A percentile compares a stretch with the other conserved stretches of the same genome.
phyloP scores from a whole-genome alignment of 805 yeast genomes.

The Nakazawaea ambrosiae region DNA sequence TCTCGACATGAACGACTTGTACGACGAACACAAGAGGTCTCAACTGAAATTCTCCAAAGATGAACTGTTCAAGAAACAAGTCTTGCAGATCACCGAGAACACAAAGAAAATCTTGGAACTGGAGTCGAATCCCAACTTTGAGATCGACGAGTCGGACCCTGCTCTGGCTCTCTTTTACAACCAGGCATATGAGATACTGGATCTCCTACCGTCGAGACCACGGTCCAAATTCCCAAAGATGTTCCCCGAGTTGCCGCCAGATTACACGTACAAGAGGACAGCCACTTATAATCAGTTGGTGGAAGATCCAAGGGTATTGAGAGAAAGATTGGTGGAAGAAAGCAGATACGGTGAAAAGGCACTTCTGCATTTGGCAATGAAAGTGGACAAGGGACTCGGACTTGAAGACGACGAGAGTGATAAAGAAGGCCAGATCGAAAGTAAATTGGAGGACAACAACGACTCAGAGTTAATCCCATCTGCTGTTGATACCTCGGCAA shows the following conservation, averaged over 20 bases:
- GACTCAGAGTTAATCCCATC: not conserved
- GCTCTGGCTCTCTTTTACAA: constrained; percentile 48
- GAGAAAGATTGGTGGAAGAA: constrained; percentile 72
- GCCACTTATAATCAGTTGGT: constrained; percentile 57
- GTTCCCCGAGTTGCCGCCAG: constrained; percentile 90
- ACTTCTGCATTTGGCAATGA: constrained; percentile 44
- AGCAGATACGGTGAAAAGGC: constrained; percentile 78
- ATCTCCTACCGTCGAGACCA: constrained; percentile 47
- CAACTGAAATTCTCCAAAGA: constrained; percentile 15
- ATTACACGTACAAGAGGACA: constrained; percentile 80
- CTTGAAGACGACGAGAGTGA: not conserved
- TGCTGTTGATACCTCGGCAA: not conserved
- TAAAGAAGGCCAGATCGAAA: constrained; percentile 8
- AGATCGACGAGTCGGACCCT: constrained; percentile 23
- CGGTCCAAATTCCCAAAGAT: constrained; percentile 37
- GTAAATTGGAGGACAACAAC: constrained; percentile 1
- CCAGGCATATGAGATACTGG: constrained; percentile 42
- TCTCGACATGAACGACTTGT: constrained; percentile 32
- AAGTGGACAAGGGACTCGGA: constrained; percentile 9
- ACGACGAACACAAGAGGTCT: constrained; percentile 25
- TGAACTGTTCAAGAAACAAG: constrained; percentile 2
- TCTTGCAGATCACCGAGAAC: constrained; percentile 10
- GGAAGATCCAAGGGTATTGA: constrained; percentile 63
- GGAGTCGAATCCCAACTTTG: constrained; percentile 8
- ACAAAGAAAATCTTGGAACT: constrained; percentile 14